Conservation (phyloP, 2,329 filamentous ascomycete species). For the Ophiostoma perfectum region DNA sequence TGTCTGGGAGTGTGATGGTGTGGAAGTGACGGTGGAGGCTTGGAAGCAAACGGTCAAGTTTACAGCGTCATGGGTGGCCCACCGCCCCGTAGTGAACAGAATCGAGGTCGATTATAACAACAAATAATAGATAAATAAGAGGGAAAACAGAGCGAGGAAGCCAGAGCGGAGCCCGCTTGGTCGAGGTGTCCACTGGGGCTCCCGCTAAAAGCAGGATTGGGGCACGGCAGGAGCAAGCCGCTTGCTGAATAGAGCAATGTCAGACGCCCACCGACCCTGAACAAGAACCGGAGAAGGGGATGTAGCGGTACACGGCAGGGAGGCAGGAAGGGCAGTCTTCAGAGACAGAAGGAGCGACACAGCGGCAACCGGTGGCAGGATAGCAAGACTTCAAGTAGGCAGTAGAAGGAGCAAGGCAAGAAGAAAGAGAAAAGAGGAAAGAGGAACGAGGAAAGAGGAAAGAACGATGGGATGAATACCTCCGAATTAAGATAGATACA, state of each 20-base stretch:
- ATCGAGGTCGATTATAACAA: not conserved
- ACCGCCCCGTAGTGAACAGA: conserved; percentile 12
- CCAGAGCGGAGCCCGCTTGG: conserved; percentile 17
- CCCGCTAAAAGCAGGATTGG: conserved; percentile 19
- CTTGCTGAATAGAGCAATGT: conserved; percentile 14
- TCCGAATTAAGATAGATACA: not conserved
- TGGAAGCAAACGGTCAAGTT: conserved; percentile 21
- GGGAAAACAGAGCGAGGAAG: conserved; percentile 8
- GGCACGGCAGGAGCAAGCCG: conserved; percentile 17
- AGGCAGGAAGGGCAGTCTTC: not conserved
- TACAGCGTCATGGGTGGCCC: conserved; percentile 24
- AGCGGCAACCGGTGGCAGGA: not conserved
- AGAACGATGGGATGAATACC: not conserved
- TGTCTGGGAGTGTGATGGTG: conserved; percentile 7
- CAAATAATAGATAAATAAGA: not conserved
- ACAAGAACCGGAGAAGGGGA: not conserved
- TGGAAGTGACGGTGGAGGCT: conserved; percentile 8
- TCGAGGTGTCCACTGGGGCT: conserved; percentile 17
- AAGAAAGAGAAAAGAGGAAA: not conserved
- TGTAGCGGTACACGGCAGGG: too few relatives aligned
- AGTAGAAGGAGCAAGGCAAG: not conserved
- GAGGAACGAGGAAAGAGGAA: not conserved
- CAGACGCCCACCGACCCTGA: conserved; percentile 11
- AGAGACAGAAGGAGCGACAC: not conserved
- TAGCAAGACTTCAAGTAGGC: too few relatives aligned